Conservation (phyloP, 2,329 filamentous ascomycete genomes). For the Cytospora mali region DNA sequence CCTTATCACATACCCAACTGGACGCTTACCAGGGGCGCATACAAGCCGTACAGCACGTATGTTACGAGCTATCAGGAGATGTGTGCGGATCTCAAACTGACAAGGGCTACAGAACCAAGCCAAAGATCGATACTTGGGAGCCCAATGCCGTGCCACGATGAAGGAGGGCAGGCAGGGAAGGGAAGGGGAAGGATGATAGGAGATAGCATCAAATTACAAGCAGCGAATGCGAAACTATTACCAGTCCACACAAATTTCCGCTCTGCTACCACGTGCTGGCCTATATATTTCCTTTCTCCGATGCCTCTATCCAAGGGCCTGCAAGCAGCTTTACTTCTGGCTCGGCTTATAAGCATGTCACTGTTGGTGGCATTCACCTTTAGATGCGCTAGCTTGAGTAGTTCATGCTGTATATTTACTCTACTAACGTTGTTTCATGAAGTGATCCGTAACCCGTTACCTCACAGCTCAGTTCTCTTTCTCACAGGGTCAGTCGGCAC, state of each 20-base stretch:
- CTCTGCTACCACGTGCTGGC: not conserved
- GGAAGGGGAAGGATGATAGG: slow-evolving; percentile 15
- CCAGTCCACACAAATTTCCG: not conserved
- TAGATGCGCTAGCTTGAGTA: not conserved
- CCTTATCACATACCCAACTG: slow-evolving; percentile 71
- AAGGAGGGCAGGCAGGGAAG: slow-evolving; percentile 1
- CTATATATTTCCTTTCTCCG: not conserved
- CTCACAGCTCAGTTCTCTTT: slow-evolving; percentile 48
- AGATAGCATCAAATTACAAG: not conserved
- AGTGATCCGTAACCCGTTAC: not conserved
- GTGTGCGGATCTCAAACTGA: not conserved
- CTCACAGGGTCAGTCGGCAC: slow-evolving; percentile 33
- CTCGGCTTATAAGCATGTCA: not conserved
- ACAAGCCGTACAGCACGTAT: slow-evolving; percentile 93
- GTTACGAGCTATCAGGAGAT: slow-evolving; percentile 42
- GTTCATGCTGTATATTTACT: not conserved
- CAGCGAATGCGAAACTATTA: not conserved
- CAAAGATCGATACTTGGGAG: slow-evolving; percentile 42
- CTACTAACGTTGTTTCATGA: not conserved
- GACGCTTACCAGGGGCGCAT: slow-evolving; percentile 77
- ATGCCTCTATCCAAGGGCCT: not conserved
- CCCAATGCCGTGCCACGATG: slow-evolving; percentile 31
- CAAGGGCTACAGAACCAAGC: slow-evolving; percentile 35
- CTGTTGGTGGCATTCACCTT: not conserved
- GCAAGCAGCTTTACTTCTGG: not conserved